phyloP scores from a whole-genome alignment of 2,329 filamentous ascomycete genomes.

The Xylariomycetidae sp. region DNA sequence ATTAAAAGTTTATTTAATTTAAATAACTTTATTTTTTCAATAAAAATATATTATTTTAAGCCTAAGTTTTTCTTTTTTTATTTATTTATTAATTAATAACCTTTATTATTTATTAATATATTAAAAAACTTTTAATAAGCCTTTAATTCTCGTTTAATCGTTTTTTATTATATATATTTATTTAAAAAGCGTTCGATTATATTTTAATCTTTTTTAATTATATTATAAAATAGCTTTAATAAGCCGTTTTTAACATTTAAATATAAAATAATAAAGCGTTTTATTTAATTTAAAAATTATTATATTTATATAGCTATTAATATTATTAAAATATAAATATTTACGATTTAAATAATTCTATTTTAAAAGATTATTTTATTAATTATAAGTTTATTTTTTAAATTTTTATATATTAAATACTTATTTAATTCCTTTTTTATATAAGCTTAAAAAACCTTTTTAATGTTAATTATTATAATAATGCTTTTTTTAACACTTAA shows the following conservation, averaged over 20 bases:
- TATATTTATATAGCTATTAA: slow-evolving; percentile 1
- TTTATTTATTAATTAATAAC: neutral
- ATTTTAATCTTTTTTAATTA: slow-evolving; percentile 1
- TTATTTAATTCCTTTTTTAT: neutral
- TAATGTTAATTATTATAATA: neutral
- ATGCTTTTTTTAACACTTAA: neutral
- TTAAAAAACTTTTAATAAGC: slow-evolving; percentile 2
- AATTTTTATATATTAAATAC: slow-evolving; percentile 1
- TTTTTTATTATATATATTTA: neutral
- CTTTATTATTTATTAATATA: slow-evolving; percentile 1
- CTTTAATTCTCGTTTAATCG: slow-evolving; percentile 1
- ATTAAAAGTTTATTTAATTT: slow-evolving; percentile 1
- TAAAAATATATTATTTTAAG: neutral
- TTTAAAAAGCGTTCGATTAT: neutral
- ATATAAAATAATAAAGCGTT: neutral
- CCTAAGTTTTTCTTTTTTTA: neutral
- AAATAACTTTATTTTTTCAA: neutral
- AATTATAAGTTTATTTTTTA: neutral
- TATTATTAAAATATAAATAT: slow-evolving; percentile 1
- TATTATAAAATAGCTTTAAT: too few relatives aligned
- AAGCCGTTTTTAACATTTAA: neutral
- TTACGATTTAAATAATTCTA: slow-evolving; percentile 1
- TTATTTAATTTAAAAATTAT: slow-evolving; percentile 3
- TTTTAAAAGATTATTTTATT: slow-evolving; percentile 2
- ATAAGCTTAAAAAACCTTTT: neutral